Evolutionary conservation across 495 filamentous ascomycete species (phyloP).

Genomic region (Halenospora varia): DNA sequence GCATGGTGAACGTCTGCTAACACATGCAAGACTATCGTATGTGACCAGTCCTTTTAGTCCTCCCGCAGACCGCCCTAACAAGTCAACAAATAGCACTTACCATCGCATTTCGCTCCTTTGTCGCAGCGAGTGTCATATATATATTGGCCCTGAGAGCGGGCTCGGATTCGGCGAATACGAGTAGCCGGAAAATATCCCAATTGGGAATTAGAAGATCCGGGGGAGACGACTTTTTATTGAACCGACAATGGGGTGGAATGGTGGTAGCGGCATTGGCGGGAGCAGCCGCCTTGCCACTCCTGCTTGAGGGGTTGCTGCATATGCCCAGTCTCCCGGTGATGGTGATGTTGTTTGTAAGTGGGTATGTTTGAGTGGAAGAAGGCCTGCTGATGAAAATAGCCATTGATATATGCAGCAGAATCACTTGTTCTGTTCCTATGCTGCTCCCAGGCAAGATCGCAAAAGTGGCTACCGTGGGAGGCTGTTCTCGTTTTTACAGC

Average conservation of each 20-base stretch:
- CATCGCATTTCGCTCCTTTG: constrained; percentile 6
- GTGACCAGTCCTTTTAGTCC: background rate
- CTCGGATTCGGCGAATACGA: background rate
- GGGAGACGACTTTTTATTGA: background rate
- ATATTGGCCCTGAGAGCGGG: background rate
- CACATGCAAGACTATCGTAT: constrained; percentile 10
- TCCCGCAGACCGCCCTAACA: background rate
- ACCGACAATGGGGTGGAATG: background rate
- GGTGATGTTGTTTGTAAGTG: constrained; percentile 20
- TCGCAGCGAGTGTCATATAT: background rate
- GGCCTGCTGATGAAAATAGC: constrained; percentile 4
- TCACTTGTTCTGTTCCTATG: constrained; percentile 6
- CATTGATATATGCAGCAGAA: constrained; percentile 12
- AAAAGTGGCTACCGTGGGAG: constrained; percentile 11
- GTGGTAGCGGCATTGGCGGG: constrained; percentile 5
- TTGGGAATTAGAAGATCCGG: background rate
- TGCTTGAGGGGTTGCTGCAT: constrained; percentile 10
- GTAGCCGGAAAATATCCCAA: background rate
- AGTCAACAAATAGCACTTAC: constrained; percentile 1
- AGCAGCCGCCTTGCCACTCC: constrained; percentile 12
- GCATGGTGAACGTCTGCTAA: background rate
- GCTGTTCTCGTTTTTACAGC: background rate
- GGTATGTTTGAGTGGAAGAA: background rate
- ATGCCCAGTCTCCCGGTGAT: constrained; percentile 16
- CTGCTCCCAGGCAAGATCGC: background rate